Base-by-base conservation (phyloP, 2,329 filamentous ascomycete genomes). In the Aspergillus sp. region DNA sequence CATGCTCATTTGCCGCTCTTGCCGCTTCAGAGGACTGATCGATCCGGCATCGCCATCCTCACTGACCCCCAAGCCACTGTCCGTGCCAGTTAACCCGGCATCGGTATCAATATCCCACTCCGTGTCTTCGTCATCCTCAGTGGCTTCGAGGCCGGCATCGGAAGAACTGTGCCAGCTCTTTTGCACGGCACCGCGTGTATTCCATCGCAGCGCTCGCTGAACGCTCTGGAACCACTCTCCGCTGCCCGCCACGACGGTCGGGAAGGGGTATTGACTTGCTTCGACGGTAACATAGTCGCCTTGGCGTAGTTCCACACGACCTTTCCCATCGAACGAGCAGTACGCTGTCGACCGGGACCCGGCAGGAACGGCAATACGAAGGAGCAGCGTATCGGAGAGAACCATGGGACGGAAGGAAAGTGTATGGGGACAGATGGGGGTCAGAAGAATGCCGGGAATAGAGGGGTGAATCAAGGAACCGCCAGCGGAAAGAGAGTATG, bases 171-270 rank as follows among this genome's bases (percentile, higher is more conserved):
- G 85, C 81, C 88, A 99, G 3, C 87, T 91, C 77, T 97, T 98
- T 77, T 99, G 95, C 57, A 89, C 89, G 5, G 94, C 93, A 4
- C 92, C 93, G 49, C 95, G 86, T 25, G 90, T 94, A 78, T 99
- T 99, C 95, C 95, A 99, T 64, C 93, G 86, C 61, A 99, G 82
- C 3, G 94, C 96, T 62, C 94, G 87, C 56, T 91, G 92, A 52
- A 99, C 92, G 71, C 91, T 96, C 76, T 97, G 91, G 73, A 99
- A 97, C 95, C 95, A 99, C 76, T 99, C 95, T 1, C 89, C 90
- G 62, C 89, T 89, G 64, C 90, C 91, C 65, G 92, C 90, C 60
- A 96, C 91, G 47, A 99, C 94, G 1, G 95, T 98, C 2, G 95
- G 95, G 80, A 99, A 98, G 0, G 95, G 95, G 71, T 97, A 99